A percentile compares a stretch with the other conserved stretches of the same genome.
phyloP scores from a whole-genome alignment of 331 rosid species.

The Acacia concinna region DNA sequence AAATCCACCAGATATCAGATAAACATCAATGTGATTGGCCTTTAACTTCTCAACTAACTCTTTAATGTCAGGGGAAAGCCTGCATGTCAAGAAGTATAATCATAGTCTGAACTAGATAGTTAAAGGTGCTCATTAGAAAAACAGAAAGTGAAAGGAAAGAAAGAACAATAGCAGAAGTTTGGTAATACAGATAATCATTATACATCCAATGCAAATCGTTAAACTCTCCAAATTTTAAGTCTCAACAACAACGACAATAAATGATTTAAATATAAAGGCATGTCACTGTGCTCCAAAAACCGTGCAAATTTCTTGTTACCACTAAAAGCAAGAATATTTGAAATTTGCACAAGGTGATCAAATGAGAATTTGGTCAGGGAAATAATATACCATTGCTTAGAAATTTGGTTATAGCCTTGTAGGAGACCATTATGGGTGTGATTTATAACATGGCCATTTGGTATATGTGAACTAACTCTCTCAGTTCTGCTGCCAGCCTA shows the following conservation, averaged over 20 bases:
- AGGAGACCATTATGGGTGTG: neutral
- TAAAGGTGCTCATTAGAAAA: neutral
- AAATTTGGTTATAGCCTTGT: neutral
- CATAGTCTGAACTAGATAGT: neutral
- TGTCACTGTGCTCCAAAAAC: neutral
- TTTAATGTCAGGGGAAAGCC: constrained; percentile 68
- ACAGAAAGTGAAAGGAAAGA: neutral
- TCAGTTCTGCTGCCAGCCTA: neutral
- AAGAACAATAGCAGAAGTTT: neutral
- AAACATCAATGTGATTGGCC: constrained; percentile 46
- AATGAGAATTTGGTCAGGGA: neutral
- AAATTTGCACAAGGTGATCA: neutral
- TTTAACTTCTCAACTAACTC: constrained; percentile 56
- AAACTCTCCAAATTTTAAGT: neutral
- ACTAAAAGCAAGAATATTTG: neutral
- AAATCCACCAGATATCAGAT: constrained; percentile 72
- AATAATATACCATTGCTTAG: neutral
- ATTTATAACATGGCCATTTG: neutral
- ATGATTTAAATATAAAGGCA: neutral
- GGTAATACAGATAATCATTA: neutral
- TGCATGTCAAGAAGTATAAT: constrained; percentile 28
- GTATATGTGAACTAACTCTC: neutral
- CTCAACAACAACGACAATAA: neutral
- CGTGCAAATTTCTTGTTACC: neutral
- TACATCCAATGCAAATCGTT: neutral